phyloP scores from a whole-genome alignment of 306 rosid genomes.

The Cicer cuneatum region DNA sequence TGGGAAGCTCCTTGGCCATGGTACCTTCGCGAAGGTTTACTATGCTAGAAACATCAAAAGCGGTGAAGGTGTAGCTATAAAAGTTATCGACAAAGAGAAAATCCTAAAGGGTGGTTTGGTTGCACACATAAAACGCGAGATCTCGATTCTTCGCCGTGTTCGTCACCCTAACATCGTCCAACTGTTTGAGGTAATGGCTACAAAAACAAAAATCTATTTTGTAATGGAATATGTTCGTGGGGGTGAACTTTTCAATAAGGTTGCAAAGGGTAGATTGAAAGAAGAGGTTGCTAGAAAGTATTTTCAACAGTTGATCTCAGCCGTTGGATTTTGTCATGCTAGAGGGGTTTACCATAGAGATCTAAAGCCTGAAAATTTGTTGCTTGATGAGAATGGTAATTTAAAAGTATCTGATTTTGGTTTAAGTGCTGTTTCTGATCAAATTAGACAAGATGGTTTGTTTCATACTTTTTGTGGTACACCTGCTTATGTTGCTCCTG shows the following conservation, averaged over 20 bases:
- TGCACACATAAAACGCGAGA: constrained; percentile 94
- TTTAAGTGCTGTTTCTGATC: constrained; percentile 84
- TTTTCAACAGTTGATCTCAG: constrained; percentile 84
- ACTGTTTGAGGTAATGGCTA: constrained; percentile 94
- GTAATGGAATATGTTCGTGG: constrained; percentile 95
- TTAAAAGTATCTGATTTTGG: constrained; percentile 93
- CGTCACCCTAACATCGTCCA: constrained; percentile 95
- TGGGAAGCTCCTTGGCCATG: constrained; percentile 90
- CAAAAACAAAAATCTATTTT: constrained; percentile 87
- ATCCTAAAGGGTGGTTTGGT: constrained; percentile 79
- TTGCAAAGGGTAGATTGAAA: constrained; percentile 82
- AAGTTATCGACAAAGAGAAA: constrained; percentile 93
- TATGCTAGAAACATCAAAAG: constrained; percentile 73
- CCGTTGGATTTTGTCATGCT: constrained; percentile 87
- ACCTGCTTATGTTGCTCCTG: constrained; percentile 96
- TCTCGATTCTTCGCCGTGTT: constrained; percentile 95
- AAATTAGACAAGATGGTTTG: constrained; percentile 84
- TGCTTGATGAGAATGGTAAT: constrained; percentile 79
- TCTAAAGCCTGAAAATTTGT: constrained; percentile 82
- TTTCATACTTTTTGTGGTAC: constrained; percentile 96
- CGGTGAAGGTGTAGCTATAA: constrained; percentile 78
- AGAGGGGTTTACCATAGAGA: constrained; percentile 91
- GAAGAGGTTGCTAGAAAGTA: constrained; percentile 82
- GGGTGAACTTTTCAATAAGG: constrained; percentile 95
- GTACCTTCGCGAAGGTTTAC: constrained; percentile 93